Base-by-base conservation (phyloP, 2,329 filamentous ascomycete genomes). In the Microdochium paspali region DNA sequence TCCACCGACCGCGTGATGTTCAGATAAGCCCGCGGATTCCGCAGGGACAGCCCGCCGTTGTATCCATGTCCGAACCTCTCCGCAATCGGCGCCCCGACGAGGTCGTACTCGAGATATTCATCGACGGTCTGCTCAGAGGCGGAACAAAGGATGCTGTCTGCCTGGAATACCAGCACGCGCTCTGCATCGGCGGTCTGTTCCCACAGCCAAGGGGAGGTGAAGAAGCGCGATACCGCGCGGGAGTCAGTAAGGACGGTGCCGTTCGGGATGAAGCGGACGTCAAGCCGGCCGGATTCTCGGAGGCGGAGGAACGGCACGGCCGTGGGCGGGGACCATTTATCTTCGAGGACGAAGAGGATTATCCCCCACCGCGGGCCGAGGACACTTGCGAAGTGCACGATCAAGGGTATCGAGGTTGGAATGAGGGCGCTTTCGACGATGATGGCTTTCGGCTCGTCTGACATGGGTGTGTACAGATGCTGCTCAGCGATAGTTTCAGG, bases 331-430 rank as follows among this genome's bases (percentile, higher is more conserved):
- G 47, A 28, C 31, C 46, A 49, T 23, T 28, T 44, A 50, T 61
- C 55, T 12, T 52, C 49, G 7, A 57, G 55, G 4, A 61, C 64
- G 47, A 61, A 64, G 43, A 62, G 59, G n/a, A 64, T 47, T 31
- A 64, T 62, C 1, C 61, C 59, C 61, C 62, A 65, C 20, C 51
- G 50, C 2, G 60, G 58, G 1, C 62, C 62, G 1, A 65, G 57
- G 23, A 65, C 61, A 47, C 49, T 57, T 25, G 54, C 50, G 47
- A 62, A 65, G 45, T 65, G 62, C 12, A 65, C 52, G 25, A 65
- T 57, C 7, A 65, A 51, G 13, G 62, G 62, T 26, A 64, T 53
- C 24, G 64, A 10, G 44, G 13, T 46, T 25, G 44, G 24, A 10
- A 26, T 21, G 5, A 25, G 24, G 21, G 9, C 10, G 25, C 25